Percentiles rank a stretch among this genome's conserved stretches.
phyloP scores from a whole-genome alignment of 2,329 filamentous ascomycete species.

The Trichoderma cornu-damae region DNA sequence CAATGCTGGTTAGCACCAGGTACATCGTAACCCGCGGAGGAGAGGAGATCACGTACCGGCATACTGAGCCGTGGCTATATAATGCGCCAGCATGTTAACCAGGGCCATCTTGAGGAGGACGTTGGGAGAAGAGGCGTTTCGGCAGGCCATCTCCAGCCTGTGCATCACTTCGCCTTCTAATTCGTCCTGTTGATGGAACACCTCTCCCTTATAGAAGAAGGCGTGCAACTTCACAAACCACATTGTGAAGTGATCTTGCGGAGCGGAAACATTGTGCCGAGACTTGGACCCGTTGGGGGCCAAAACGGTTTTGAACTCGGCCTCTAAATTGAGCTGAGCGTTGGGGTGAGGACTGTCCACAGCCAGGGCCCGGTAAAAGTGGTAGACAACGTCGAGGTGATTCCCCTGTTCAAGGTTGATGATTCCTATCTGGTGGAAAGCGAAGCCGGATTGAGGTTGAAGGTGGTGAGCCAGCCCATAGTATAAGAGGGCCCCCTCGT shows the following conservation, averaged over 20 bases:
- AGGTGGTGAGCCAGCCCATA: conserved; percentile 78
- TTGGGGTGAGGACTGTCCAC: conserved; percentile 69
- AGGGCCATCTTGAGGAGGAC: conserved; percentile 74
- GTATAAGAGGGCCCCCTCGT: conserved; percentile 74
- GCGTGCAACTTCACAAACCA: conserved; percentile 88
- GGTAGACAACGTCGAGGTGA: conserved; percentile 80
- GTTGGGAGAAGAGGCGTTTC: conserved; percentile 58
- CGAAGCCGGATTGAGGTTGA: conserved; percentile 70
- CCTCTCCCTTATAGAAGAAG: conserved; percentile 71
- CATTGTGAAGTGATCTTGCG: conserved; percentile 60
- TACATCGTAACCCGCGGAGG: neutral
- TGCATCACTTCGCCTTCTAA: conserved; percentile 81
- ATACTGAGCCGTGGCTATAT: conserved; percentile 49
- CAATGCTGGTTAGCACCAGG: conserved; percentile 6
- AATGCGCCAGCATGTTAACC: conserved; percentile 80
- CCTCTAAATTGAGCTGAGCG: conserved; percentile 69
- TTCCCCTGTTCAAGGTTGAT: conserved; percentile 73
- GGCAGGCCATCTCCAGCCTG: conserved; percentile 68
- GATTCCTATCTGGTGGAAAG: conserved; percentile 87
- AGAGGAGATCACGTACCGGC: conserved; percentile 28
- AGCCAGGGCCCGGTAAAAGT: conserved; percentile 78
- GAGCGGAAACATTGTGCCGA: conserved; percentile 42
- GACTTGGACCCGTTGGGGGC: conserved; percentile 34
- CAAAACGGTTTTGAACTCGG: conserved; percentile 62
- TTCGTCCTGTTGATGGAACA: conserved; percentile 64